phyloP scores from a whole-genome alignment of 495 filamentous ascomycete species.

The Hypoxylon lienhwacheense region DNA sequence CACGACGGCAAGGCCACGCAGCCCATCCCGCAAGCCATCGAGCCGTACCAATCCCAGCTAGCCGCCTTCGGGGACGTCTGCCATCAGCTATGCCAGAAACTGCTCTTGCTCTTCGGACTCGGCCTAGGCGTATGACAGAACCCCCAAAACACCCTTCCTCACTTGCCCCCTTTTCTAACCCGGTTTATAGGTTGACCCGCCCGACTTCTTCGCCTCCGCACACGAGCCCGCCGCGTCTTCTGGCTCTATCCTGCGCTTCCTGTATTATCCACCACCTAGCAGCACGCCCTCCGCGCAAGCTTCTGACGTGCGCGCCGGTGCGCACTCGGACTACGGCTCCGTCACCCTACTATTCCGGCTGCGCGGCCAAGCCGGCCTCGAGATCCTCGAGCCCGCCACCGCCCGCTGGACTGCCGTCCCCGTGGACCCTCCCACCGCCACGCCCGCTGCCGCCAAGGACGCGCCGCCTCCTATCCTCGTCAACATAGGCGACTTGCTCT shows the following conservation, averaged over 20 bases:
- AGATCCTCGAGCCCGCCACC: slow-evolving; percentile 68
- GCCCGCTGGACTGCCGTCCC: slow-evolving; percentile 63
- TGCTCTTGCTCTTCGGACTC: slow-evolving; percentile 74
- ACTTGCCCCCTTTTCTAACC: neutral
- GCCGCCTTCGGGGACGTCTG: slow-evolving; percentile 67
- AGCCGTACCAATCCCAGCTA: slow-evolving; percentile 61
- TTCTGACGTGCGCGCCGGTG: slow-evolving; percentile 76
- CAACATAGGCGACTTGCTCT: slow-evolving; percentile 89
- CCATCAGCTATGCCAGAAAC: slow-evolving; percentile 68
- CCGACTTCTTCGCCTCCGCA: slow-evolving; percentile 72
- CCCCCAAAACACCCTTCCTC: neutral
- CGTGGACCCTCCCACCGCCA: slow-evolving; percentile 49
- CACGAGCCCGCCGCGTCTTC: slow-evolving; percentile 64
- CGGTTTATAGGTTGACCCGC: slow-evolving; percentile 43
- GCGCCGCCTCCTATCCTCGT: slow-evolving; percentile 77
- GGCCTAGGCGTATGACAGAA: slow-evolving; percentile 61
- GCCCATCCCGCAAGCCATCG: slow-evolving; percentile 70
- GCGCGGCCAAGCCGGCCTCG: slow-evolving; percentile 79
- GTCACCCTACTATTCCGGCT: slow-evolving; percentile 87
- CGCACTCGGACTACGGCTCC: slow-evolving; percentile 89
- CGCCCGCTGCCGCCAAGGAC: slow-evolving; percentile 14
- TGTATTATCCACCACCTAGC: slow-evolving; percentile 73
- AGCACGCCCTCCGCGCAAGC: slow-evolving; percentile 70
- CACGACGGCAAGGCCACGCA: slow-evolving; percentile 72
- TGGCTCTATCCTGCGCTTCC: slow-evolving; percentile 76